Base-by-base conservation (phyloP, 2,329 filamentous ascomycete genomes). In the Xylariaceae sp. region DNA sequence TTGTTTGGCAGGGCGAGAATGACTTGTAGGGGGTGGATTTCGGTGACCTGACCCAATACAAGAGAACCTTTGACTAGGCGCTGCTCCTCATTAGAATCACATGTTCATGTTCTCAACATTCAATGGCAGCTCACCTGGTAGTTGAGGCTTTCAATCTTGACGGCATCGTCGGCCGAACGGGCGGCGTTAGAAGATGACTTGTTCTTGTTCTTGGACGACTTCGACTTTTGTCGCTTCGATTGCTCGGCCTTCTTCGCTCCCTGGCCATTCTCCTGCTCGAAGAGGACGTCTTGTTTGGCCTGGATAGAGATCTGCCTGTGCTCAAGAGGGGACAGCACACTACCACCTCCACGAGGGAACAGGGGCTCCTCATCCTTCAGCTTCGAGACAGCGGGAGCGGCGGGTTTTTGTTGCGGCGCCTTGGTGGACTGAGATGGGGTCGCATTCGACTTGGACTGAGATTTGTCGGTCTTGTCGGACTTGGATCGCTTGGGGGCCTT, bases 241-340 rank as follows among this genome's bases (percentile, higher is more conserved):
- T 75, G 76, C 10, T 73, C 73, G 48, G 68, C 64, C 57, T 77
- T 78, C 62, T 82, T 79, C 34, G 75, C 71, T 49, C 76, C 75
- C 58, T 81, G 80, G 54, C 78, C 76, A 52, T 83, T 84, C 66
- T 88, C 82, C 68, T 95, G 88, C 75, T 97, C 94, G 72, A 93
- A 94, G 45, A 95, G 78, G 47, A 92, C 94, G 78, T 99, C 94
- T 68, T 88, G 87, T 71, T 89, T 94, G 51, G 94, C 94, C 75
- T 97, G 89, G 60, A 95, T 88, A 69, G 94, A 88, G 64, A 99
- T 97, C 75, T 97, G 91, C 77, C 96, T 97, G 72, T 95, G 89
- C 74, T 99, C 94, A 55, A 99, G 79, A 17, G 94, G 92, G 1
- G 94, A 97, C 72, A 99, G 78, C 55, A 96, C 82, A 71, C 90